Evolutionary conservation across 331 rosid genomes (phyloP), one percentile per base, ranked within the genome.

Genomic region (Malus hybrid): DNA sequence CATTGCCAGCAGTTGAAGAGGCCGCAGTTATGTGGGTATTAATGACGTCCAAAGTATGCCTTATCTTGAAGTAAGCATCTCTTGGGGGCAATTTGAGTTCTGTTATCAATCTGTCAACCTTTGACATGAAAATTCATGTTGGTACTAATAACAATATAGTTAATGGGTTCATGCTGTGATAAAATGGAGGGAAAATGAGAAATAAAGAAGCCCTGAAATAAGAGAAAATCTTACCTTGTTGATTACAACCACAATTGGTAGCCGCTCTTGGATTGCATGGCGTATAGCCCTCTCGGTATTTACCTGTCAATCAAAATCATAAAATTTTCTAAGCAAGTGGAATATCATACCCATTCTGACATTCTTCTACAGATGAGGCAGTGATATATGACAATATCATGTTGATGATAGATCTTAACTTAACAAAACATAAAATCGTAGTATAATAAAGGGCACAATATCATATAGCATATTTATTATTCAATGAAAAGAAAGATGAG

Each of bases 201-300:
- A 62, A 63, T 1, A 61, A 27, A 76, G 29, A 22, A 56, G 66
- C n/a, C 61, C 15, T n/a, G 27, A 6, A 42, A 32, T 57, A 56
- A 6, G 46, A 70, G 74, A 65, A 62, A 20, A 36, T 46, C 32
- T 1, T 67, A 94, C 99, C 97, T 94, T 94, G 74, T 94, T 94
- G 77, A 94, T 89, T 18, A 94, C 99, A 76, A 94, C 91, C 13
- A 92, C 97, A 84, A 94, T 87, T 18, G 97, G 97, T 46, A 95
- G 75, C 16, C 87, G 88, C 6, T 95, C 99, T 78, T 92, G 99
- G 75, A 92, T 94, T 39, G 99, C 99, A 82, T 94, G 99, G 22
- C 97, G 91, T 77, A 95, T 95, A 36, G 97, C 99, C 88, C 99
- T 87, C 85, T 95, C 99, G 0, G 99, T 95, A 83, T 95, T 95